These are phyloP conservation scores for Leucosporidium yakuticum DNA, from an alignment of 768 basidiomycete species.

Conservation along the genomic window DNA sequence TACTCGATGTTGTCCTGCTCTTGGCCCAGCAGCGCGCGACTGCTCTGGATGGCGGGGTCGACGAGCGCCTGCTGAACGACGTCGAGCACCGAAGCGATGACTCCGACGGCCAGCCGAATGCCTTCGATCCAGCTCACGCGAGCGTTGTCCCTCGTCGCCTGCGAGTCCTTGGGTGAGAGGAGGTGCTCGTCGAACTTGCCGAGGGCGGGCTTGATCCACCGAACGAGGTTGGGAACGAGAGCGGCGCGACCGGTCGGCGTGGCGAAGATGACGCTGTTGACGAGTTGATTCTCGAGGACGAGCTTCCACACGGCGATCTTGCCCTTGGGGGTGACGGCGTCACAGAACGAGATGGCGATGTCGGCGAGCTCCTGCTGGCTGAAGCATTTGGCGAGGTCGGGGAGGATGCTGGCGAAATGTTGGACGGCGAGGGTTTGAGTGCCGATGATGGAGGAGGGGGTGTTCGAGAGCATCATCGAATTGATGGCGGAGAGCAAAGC, in stretches of 20 bases:
- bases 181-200: constrained; percentile 81
- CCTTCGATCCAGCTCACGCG: constrained; percentile 83
- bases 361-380: constrained; percentile 75
- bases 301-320: constrained; percentile 90
- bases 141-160: constrained; percentile 62
- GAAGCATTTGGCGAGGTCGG: constrained; percentile 77
- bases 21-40: constrained; percentile 59
- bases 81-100: constrained; percentile 82
- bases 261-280: constrained; percentile 81
- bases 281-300: constrained; percentile 86
- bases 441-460: constrained; percentile 82
- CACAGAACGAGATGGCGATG: constrained; percentile 78
- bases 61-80: constrained; percentile 75
- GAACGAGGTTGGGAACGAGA: constrained; percentile 77
- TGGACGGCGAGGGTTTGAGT: constrained; percentile 54
- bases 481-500: constrained; percentile 74
- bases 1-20: constrained; percentile 92
- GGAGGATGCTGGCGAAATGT: constrained; percentile 87
- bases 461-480: constrained; percentile 73
- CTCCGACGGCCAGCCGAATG: constrained; percentile 80
- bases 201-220: constrained; percentile 93
- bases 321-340: constrained; percentile 68
- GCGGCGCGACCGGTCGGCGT: constrained; percentile 67
- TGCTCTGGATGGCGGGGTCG: constrained; percentile 57
- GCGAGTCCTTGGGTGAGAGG: constrained; percentile 58